These are phyloP conservation scores for Globisporangium okanoganense DNA, from an alignment of 352 stramenopile genomes.

Conservation along the genomic window DNA sequence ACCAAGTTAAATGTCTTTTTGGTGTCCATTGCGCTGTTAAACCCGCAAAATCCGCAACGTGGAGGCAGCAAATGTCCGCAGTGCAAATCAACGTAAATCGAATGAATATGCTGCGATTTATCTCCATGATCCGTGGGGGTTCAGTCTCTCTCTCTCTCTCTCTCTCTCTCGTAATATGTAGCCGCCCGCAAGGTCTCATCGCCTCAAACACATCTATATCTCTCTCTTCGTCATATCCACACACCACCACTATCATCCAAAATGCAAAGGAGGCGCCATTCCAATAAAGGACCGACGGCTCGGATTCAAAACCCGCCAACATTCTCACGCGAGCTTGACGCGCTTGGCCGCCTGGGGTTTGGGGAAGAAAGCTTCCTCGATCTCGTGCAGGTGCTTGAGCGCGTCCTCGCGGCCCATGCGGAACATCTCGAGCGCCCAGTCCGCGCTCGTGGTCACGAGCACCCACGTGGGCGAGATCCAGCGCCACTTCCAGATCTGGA, in stretches of 20 bases:
- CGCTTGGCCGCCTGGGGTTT: slow-evolving; percentile 2
- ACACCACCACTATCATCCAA: not conserved
- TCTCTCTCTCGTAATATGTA: not conserved
- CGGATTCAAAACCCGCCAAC: not conserved
- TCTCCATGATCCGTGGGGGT: not conserved
- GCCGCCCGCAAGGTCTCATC: not conserved
- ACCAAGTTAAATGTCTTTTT: too few species aligned
- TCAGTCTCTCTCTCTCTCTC: not conserved
- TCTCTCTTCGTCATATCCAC: not conserved
- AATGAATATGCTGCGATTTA: too few species aligned
- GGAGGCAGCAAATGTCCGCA: not conserved
- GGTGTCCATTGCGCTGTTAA: too few species aligned
- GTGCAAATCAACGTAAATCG: not conserved
- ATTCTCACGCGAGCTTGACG: not conserved
- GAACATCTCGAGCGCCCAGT: slow-evolving; percentile 73
- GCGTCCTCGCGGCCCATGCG: slow-evolving; percentile 75
- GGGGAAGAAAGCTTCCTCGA: slow-evolving; percentile 32
- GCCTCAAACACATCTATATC: not conserved
- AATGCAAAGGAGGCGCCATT: not conserved
- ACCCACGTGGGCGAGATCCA: slow-evolving; percentile 75
- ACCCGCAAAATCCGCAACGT: too few species aligned
- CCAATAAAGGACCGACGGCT: not conserved
- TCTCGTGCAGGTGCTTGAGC: slow-evolving; percentile 59
- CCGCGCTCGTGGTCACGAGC: slow-evolving; percentile 67
- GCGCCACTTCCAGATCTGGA: slow-evolving; percentile 84